Evolutionary conservation across 2,329 filamentous ascomycete species (phyloP).

Genomic region (Ophiosphaerella herpotricha): DNA sequence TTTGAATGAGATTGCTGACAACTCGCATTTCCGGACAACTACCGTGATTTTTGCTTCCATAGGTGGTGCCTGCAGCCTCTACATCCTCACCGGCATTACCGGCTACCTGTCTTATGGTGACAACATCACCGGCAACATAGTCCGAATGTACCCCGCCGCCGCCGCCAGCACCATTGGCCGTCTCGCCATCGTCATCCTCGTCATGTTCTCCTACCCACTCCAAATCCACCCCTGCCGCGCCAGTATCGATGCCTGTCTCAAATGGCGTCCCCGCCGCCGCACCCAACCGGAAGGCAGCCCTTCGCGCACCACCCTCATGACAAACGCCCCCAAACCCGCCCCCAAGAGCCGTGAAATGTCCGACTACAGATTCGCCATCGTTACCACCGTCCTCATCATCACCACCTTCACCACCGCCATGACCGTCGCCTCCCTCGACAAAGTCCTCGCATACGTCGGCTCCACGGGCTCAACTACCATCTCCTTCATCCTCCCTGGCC

Average conservation of each 20-base stretch:
- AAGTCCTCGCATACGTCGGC: constrained; percentile 92
- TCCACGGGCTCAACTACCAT: constrained; percentile 94
- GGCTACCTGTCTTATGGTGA: constrained; percentile 96
- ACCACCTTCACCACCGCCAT: constrained; percentile 86
- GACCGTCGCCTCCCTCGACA: constrained; percentile 86
- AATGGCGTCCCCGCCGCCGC: constrained; percentile 71
- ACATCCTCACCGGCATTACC: constrained; percentile 89
- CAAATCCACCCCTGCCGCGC: constrained; percentile 96
- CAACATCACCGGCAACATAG: constrained; percentile 87
- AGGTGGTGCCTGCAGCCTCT: constrained; percentile 83
- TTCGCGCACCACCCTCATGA: constrained; percentile 52
- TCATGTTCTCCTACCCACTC: constrained; percentile 94
- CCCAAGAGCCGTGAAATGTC: constrained; percentile 65
- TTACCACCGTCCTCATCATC: constrained; percentile 85
- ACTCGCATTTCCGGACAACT: constrained; percentile 77
- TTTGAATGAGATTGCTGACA: constrained; percentile 88
- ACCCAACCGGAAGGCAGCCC: constrained; percentile 47
- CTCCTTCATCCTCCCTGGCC: constrained; percentile 90
- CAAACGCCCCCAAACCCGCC: constrained; percentile 31
- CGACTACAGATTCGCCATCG: constrained; percentile 83
- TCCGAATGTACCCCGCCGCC: constrained; percentile 71
- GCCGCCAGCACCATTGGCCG: constrained; percentile 89
- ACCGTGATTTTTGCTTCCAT: constrained; percentile 82
- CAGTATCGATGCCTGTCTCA: constrained; percentile 91
- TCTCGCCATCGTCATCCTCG: constrained; percentile 91